A percentile compares a stretch with the other conserved stretches of the same genome.
Evolutionary conservation across 1,284 basidiomycete species (phyloP).

Genomic region (Malassezia sympodialis): DNA sequence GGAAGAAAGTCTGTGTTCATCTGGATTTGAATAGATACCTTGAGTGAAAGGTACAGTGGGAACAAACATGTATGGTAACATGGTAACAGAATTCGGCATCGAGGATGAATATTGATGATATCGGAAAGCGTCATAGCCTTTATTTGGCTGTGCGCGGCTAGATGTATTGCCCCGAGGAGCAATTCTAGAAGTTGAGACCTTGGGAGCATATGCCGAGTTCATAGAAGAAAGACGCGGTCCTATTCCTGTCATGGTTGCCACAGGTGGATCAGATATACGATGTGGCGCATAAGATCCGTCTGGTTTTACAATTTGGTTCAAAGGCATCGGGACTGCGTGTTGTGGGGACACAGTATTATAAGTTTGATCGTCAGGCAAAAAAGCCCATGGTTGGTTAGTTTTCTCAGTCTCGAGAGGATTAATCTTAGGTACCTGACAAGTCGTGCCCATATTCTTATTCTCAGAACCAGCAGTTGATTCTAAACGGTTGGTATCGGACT

Average conservation of each 20-base stretch:
- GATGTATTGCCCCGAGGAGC: not conserved
- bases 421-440: not conserved
- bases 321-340: not conserved
- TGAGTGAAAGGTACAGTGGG: not conserved
- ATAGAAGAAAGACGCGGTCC: not conserved
- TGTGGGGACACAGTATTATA: not conserved
- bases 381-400: not conserved
- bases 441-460: not conserved
- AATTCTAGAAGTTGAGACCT: not conserved
- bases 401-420: not conserved
- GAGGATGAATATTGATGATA: not conserved
- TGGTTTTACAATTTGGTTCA: not conserved
- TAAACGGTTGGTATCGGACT: not conserved
- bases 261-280: not conserved
- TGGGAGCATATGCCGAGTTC: not conserved
- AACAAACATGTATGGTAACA: not conserved
- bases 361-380: not conserved
- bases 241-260: not conserved
- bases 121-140: not conserved
- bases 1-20: not conserved
- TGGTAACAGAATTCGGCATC: not conserved
- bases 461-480: not conserved
- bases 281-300: not conserved
- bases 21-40: not conserved
- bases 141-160: not conserved